Base-by-base conservation (phyloP, 2,329 filamentous ascomycete species). In the Pseudocercospora vitis region DNA sequence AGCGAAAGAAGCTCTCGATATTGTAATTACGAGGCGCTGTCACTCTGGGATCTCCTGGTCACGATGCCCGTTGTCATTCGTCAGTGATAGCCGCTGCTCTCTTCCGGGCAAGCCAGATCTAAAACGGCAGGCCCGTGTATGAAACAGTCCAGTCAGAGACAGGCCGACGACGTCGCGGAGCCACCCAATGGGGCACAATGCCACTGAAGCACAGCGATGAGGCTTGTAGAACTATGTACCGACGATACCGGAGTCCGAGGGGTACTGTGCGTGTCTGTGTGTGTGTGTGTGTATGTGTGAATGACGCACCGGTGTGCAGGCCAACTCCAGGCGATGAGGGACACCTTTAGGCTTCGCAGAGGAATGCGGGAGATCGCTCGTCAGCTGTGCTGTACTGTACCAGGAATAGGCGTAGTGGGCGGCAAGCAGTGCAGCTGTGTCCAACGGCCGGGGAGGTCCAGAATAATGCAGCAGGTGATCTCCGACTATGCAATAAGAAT, bases 1-100 rank as follows among this genome's bases (percentile, higher is more conserved):
- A 29, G 26, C 28, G 2, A 28, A 47, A 47, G 44, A 47, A 47
- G 44, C 44, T 39, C 48, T 42, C 39, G 45, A 48, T 48, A 29
- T 37, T 55, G 40, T 33, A 55, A 55, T 55, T 50, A 47, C 48
- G 48, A 55, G 42, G 52, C 52, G 52, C 48, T 55, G 48, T 48
- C 52, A 35, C 16, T 33, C 53, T 49, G 47, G 53, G 53, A 51
- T 51, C 12, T 40, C 42, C 53, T 26, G 21, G 37, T 24, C 44
- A 33, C 44, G 28, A 31, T 47, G 8, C 19, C 28, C 18, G 37
- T 24, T 42, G 37, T 21, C 18, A 42, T 42, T 42, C 37, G 37
- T 42, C 37, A 42, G 21, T 24, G 18, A 21, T 14, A 42, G 37
- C 37, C 37, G 37, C 37, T 42, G 37, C 19, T 42, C 37, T 21